Base-by-base conservation (phyloP, 2,329 filamentous ascomycete species). In the Zymoseptoria pseudotritici region DNA sequence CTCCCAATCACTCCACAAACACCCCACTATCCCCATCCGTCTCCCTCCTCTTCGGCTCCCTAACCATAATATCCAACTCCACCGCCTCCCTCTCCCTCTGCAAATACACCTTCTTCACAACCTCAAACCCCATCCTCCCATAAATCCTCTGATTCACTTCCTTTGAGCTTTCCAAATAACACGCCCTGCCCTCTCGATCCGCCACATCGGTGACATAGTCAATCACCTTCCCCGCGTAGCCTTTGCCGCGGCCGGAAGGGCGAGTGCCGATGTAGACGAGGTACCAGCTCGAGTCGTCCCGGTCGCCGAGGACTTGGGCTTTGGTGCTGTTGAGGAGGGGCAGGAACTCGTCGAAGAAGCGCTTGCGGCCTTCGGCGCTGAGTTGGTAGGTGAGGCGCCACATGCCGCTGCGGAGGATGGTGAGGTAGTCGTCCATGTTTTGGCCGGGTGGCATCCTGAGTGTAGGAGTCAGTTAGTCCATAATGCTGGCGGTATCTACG, bases 251-350 rank as follows among this genome's bases (percentile, higher is more conserved):
- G 4, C 86, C 84, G 62, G 79, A 80, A 36, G 87, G 85, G 73
- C 86, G 88, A 55, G 88, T 91, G 63, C 90, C 90, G 62, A 95
- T 80, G 74, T 93, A 94, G 54, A 91, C 88, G 58, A 95, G 84
- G 73, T 94, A 94, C 81, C 89, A 94, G 70, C 83, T 86, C 62
- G 88, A 79, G 66, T 79, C 73, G 71, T 90, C 86, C 55, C 85
- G 81, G 49, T 82, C 79, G 21, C 87, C 86, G 73, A 94, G 82
- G 62, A 89, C 80, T 62, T 83, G 80, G 62, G 80, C 77, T 78
- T 92, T 92, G 69, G 87, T 87, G 66, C 86, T 78, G 75, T 90
- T 84, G 64, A 94, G 81, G 53, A 91, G 80, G 17, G 89, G 89
- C 54, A 91, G 74, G 75, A 93, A 86, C 74, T 94, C 90, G 63